phyloP scores from a whole-genome alignment of 208 protist genomes.

The Paratrypanosoma confusum region DNA sequence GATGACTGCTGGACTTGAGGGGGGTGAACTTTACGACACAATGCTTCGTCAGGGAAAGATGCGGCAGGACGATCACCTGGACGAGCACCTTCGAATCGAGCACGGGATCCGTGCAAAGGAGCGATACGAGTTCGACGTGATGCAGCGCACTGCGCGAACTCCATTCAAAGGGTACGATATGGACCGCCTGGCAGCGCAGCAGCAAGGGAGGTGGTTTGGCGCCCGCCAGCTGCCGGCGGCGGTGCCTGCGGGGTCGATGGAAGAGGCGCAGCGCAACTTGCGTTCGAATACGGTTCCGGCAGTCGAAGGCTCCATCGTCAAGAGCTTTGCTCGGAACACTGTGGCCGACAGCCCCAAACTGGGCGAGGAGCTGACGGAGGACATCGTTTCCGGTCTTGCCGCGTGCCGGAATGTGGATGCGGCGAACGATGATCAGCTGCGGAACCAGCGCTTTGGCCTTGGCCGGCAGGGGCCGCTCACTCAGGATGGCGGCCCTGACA shows the following conservation, averaged over 20 bases:
- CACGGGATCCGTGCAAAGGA: slow-evolving; percentile 75
- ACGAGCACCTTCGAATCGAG: slow-evolving; percentile 50
- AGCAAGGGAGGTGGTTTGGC: slow-evolving; percentile 54
- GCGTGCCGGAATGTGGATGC: slow-evolving; percentile 11
- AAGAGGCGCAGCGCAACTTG: slow-evolving; percentile 59
- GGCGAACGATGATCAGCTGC: slow-evolving; percentile 21
- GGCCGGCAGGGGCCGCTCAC: slow-evolving; percentile 76
- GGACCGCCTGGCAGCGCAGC: slow-evolving; percentile 65
- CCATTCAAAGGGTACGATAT: slow-evolving; percentile 81
- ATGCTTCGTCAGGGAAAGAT: no score
- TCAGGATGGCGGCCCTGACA: slow-evolving; percentile 77
- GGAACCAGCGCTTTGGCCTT: slow-evolving; percentile 75
- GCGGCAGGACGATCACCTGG: slow-evolving; percentile 28
- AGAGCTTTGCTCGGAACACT: slow-evolving; percentile 57
- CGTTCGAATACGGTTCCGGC: slow-evolving; percentile 13
- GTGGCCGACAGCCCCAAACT: slow-evolving; percentile 40
- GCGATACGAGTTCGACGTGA: slow-evolving; percentile 64
- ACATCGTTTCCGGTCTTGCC: slow-evolving; percentile 26
- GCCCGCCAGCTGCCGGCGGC: slow-evolving; percentile 48
- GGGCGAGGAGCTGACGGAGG: slow-evolving; percentile 62
- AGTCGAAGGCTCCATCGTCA: slow-evolving; percentile 28
- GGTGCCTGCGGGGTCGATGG: slow-evolving; percentile 46
- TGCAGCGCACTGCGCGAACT: slow-evolving; percentile 49
- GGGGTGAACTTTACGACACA: no score
- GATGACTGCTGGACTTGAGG: slow-evolving; percentile 7